Base-by-base conservation (phyloP, 352 stramenopile species). In the Halophytophthora batemanensis region DNA sequence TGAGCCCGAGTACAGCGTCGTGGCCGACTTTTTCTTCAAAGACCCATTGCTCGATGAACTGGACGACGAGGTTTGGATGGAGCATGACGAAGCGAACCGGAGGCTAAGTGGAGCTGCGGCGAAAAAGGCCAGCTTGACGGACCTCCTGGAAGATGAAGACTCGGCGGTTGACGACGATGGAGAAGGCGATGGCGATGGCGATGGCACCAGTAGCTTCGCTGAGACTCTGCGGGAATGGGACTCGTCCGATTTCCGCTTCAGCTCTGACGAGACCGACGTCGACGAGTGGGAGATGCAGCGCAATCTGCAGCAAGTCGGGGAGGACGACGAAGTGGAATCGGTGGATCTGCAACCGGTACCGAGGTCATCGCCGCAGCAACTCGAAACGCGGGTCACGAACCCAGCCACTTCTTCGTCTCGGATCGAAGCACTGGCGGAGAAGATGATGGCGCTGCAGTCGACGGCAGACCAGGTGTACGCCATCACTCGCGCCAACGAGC, bases 401-500 rank as follows among this genome's bases (percentile, higher is more conserved):
- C 25, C 25, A 8, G 25, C 25, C 25, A 31, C 25, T 4, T 31
- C 25, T 4, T 4, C 25, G 4, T 31, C 25, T 31, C 25, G 25
- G 25, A 31, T 31, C 4, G 25, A 31, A 8, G 8, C 29, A 10
- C 44, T 50, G 31, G 12, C 55, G 15, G 44, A 66, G 28, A 55
- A 62, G 58, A 77, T 83, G 41, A 59, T 63, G 45, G 66, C 56
- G 19, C 50, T 82, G 6, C 69, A 82, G 25, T 64, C 45, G 5
- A 67, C 63, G 1, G 63, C 59, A 6, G 63, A 83, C 31, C 47
- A 76, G 45, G 69, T 57, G 25, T 79, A 78, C 42, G 45, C 51
- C 42, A 71, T 71, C 19, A 66, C 69, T 13, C 72, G 69, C 34
- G 72, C 69, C 11, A 80, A 77, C 48, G 62, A 67, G 31, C 57